Evolutionary conservation across 2,329 filamentous ascomycete genomes (phyloP).

Genomic region (Emmonsia crescens): DNA sequence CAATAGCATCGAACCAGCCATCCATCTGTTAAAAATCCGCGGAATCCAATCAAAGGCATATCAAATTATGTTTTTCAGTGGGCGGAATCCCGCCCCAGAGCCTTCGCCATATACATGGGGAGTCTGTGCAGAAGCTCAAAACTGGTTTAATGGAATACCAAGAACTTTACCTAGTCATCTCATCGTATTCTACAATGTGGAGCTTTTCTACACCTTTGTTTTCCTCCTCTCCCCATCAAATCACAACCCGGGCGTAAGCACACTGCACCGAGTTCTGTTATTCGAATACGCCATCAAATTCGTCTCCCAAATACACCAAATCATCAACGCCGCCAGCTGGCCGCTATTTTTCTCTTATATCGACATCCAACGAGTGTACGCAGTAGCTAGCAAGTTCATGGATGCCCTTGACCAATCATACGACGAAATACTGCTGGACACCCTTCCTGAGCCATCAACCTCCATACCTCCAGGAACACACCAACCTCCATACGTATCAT

Average conservation of each 20-base stretch:
- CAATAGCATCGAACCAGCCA: slow-evolving; percentile 55
- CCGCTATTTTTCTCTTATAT: slow-evolving; percentile 71
- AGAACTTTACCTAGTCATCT: slow-evolving; percentile 53
- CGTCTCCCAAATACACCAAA: slow-evolving; percentile 59
- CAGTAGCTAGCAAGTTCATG: slow-evolving; percentile 48
- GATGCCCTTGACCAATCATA: slow-evolving; percentile 45
- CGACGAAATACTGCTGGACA: slow-evolving; percentile 31
- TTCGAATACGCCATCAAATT: slow-evolving; percentile 84
- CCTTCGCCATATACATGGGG: slow-evolving; percentile 41
- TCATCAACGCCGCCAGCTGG: slow-evolving; percentile 49
- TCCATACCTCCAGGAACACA: slow-evolving; percentile 22
- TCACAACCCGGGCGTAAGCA: slow-evolving; percentile 56
- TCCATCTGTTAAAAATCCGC: slow-evolving; percentile 73
- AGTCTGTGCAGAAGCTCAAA: slow-evolving; percentile 50
- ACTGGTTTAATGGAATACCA: slow-evolving; percentile 70
- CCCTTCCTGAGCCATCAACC: slow-evolving; percentile 19
- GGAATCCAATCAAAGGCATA: slow-evolving; percentile 82
- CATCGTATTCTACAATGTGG: slow-evolving; percentile 70
- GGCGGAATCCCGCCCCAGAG: slow-evolving; percentile 56
- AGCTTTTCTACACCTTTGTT: slow-evolving; percentile 81
- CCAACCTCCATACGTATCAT: slow-evolving; percentile 21
- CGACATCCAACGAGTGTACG: slow-evolving; percentile 76
- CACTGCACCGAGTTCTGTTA: slow-evolving; percentile 68
- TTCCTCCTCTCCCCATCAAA: slow-evolving; percentile 77
- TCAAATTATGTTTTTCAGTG: slow-evolving; percentile 73